Conservation (phyloP, 2,329 filamentous ascomycete genomes). For the Fonsecaea multimorphosa region DNA sequence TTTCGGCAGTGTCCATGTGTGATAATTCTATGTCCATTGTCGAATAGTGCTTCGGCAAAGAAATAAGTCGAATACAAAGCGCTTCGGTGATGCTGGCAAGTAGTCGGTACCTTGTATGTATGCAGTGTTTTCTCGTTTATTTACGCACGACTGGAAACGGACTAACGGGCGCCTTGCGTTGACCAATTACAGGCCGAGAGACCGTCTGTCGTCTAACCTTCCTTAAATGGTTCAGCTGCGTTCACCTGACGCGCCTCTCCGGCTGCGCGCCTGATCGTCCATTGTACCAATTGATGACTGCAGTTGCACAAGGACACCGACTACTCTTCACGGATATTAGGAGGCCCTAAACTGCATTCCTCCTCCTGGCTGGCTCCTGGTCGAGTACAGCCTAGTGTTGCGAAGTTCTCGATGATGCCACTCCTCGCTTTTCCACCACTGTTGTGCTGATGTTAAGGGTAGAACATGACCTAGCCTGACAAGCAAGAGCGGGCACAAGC, state of each 20-base stretch:
- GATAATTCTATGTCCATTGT: conserved; percentile 33
- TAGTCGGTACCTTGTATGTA: neutral
- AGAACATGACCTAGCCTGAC: neutral
- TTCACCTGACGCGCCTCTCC: neutral
- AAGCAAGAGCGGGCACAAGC: neutral
- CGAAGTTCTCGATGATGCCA: neutral
- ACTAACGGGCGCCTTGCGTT: neutral
- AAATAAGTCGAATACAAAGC: neutral
- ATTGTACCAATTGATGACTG: neutral
- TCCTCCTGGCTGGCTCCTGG: neutral
- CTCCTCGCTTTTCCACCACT: neutral
- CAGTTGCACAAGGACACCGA: neutral
- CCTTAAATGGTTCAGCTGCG: neutral
- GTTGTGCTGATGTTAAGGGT: neutral
- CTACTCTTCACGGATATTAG: neutral
- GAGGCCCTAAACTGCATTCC: neutral
- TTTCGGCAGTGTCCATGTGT: conserved; percentile 29
- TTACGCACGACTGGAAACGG: conserved; percentile 3
- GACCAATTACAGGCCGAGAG: neutral
- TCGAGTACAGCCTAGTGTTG: neutral
- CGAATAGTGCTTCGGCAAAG: neutral
- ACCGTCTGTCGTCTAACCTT: neutral
- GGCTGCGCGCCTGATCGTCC: conserved; percentile 1
- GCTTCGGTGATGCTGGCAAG: neutral
- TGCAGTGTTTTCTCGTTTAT: neutral